Evolutionary conservation across 2,329 filamentous ascomycete species (phyloP).

Genomic region (Rhytidhysteron rufulum): DNA sequence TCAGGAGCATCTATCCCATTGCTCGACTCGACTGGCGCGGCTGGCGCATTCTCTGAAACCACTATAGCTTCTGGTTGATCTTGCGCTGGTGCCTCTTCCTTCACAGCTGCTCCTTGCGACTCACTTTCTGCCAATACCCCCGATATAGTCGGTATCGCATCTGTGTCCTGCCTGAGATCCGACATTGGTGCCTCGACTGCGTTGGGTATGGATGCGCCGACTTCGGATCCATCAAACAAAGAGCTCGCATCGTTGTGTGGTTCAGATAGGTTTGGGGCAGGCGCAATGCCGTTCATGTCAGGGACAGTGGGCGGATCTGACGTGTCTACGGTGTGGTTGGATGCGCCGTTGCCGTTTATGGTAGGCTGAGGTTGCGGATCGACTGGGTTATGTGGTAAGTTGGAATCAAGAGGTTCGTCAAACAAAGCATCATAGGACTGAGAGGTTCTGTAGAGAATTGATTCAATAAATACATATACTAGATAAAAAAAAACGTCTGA

Average conservation of each 20-base stretch:
- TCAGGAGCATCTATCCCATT: slow-evolving; percentile 32
- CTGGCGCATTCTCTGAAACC: not conserved
- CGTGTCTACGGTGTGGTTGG: slow-evolving; percentile 14
- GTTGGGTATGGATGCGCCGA: slow-evolving; percentile 29
- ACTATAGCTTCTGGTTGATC: slow-evolving; percentile 18
- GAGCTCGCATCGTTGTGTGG: slow-evolving; percentile 37
- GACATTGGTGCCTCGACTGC: slow-evolving; percentile 40
- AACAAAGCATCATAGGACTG: slow-evolving; percentile 30
- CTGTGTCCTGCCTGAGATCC: slow-evolving; percentile 28
- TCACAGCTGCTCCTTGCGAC: slow-evolving; percentile 16
- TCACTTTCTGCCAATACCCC: slow-evolving; percentile 29
- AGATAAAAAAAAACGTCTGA: slow-evolving; percentile 6
- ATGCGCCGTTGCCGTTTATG: slow-evolving; percentile 27
- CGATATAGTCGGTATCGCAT: slow-evolving; percentile 10
- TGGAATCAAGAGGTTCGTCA: slow-evolving; percentile 23
- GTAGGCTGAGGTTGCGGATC: slow-evolving; percentile 12
- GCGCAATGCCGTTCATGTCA: slow-evolving; percentile 40
- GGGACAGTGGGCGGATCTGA: slow-evolving; percentile 32
- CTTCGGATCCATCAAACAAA: slow-evolving; percentile 32
- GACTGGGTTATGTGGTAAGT: slow-evolving; percentile 15
- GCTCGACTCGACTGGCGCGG: slow-evolving; percentile 17
- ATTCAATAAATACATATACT: slow-evolving; percentile 14
- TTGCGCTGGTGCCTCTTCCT: slow-evolving; percentile 7
- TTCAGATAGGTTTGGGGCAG: slow-evolving; percentile 40
- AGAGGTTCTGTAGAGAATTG: slow-evolving; percentile 18